Evolutionary conservation across 1,284 basidiomycete genomes (phyloP).

Genomic region (Sporisorium sorghi): DNA sequence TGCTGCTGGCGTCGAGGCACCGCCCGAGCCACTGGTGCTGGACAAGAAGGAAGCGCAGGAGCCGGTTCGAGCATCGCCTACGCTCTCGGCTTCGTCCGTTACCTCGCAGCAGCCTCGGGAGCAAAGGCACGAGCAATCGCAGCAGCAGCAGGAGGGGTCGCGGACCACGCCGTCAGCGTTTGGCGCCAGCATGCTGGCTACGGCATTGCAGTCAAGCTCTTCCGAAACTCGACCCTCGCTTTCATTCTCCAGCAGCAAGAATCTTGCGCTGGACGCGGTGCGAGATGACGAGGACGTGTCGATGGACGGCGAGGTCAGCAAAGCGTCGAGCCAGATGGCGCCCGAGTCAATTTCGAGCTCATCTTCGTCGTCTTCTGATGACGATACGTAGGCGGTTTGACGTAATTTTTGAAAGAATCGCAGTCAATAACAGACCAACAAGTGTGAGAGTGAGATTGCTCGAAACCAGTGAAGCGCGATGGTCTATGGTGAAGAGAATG

Average conservation of each 20-base stretch:
- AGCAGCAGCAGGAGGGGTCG: background rate
- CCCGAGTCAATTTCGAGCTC: background rate
- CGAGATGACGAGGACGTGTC: background rate
- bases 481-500: slow-evolving; percentile 2
- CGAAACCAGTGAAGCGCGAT: background rate
- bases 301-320: slow-evolving; percentile 4
- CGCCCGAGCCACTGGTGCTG: background rate
- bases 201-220: background rate
- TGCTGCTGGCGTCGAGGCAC: background rate
- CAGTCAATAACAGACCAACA: background rate
- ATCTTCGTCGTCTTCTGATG: background rate
- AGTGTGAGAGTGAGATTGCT: background rate
- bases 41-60: background rate
- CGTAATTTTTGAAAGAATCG: background rate
- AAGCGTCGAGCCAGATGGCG: slow-evolving; percentile 3
- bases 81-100: background rate
- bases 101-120: background rate
- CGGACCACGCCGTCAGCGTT: background rate
- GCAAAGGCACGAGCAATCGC: slow-evolving; percentile 1
- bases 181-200: background rate
- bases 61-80: background rate
- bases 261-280: background rate
- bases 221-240: background rate
- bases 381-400: background rate
- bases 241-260: slow-evolving; percentile 10